Conservation (phyloP, 1,284 basidiomycete species). For the Apiotrichum mycotoxinovorans region DNA sequence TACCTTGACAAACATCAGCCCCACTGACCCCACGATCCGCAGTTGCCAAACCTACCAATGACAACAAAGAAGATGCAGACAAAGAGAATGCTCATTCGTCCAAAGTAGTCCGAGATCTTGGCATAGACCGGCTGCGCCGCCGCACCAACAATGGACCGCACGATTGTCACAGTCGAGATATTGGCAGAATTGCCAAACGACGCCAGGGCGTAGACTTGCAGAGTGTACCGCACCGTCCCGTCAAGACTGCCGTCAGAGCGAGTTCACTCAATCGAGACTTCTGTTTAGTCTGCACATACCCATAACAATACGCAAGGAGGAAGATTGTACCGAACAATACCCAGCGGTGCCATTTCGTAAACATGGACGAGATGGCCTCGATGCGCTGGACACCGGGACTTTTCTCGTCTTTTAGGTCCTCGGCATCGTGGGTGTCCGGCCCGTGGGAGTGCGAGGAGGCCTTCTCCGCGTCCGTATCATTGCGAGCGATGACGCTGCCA, state of each 20-base stretch:
- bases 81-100: conserved; percentile 45
- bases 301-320: conserved; percentile 40
- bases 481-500: too few relatives aligned
- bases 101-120: conserved; percentile 48
- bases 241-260: conserved; percentile 41
- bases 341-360: conserved; percentile 10
- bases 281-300: conserved; percentile 16
- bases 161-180: conserved; percentile 44
- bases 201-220: conserved; percentile 25
- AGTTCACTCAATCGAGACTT: too few relatives aligned
- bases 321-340: conserved; percentile 47
- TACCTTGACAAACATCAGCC: conserved; percentile 15
- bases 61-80: conserved; percentile 47
- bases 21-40: too few relatives aligned
- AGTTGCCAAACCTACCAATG: conserved; percentile 28
- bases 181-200: conserved; percentile 23
- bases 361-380: conserved; percentile 15
- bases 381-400: conserved; percentile 16
- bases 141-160: conserved; percentile 39
- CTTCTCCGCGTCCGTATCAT: not conserved
- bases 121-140: conserved; percentile 41
- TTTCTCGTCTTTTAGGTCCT: conserved; percentile 10
- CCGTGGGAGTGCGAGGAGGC: not conserved
- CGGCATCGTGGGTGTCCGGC: not conserved
- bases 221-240: conserved; percentile 37